Evolutionary conservation across 2,329 filamentous ascomycete genomes (phyloP).

Genomic region (Neoascochyta sp.): DNA sequence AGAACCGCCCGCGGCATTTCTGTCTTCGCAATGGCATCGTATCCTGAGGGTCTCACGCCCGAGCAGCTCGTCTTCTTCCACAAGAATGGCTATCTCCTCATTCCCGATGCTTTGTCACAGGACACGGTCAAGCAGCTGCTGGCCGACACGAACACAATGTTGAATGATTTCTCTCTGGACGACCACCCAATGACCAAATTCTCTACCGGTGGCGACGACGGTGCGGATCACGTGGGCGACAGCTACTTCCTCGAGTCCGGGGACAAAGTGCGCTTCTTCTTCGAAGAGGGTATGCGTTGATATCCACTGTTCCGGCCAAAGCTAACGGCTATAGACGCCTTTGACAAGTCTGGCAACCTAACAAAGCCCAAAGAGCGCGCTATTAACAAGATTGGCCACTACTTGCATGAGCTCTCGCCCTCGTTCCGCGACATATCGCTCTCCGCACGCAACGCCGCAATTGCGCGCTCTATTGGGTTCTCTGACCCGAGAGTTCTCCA

Average conservation of each 20-base stretch:
- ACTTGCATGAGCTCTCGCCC: conserved; percentile 47
- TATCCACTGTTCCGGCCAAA: background rate
- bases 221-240: conserved; percentile 78
- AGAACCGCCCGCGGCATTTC: conserved; percentile 1
- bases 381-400: conserved; percentile 66
- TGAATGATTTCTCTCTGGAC: conserved; percentile 71
- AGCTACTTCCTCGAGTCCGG: conserved; percentile 88
- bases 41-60: conserved; percentile 58
- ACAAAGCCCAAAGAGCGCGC: conserved; percentile 75
- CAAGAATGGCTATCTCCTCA: conserved; percentile 83
- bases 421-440: conserved; percentile 51
- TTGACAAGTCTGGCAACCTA: conserved; percentile 62
- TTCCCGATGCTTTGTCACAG: conserved; percentile 69
- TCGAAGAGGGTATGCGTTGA: conserved; percentile 64
- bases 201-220: conserved; percentile 71
- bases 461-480: conserved; percentile 72
- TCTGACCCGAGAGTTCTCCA: conserved; percentile 74
- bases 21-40: conserved; percentile 21
- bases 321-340: conserved; percentile 59
- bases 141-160: conserved; percentile 68
- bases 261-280: conserved; percentile 94
- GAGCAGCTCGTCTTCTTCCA: conserved; percentile 70
- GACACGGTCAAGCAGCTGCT: conserved; percentile 66
- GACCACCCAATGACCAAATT: conserved; percentile 92
- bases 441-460: conserved; percentile 54